phyloP scores from a whole-genome alignment of 192 early-diverging fungal species.

The Rhizophagus prolifer region DNA sequence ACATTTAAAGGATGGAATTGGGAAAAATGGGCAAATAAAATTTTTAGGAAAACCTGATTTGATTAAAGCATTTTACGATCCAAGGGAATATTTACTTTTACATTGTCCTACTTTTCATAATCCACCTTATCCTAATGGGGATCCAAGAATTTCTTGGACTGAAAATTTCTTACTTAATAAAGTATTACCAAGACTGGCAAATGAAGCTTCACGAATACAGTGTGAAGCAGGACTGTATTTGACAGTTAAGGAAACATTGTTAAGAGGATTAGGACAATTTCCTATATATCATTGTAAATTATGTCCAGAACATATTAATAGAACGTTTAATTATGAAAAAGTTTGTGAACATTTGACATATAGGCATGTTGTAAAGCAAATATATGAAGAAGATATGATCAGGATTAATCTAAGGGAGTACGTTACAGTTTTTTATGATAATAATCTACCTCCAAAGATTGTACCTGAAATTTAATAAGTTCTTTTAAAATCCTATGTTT shows the following conservation, averaged over 20 bases:
- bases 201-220: constrained; percentile 3
- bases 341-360: background rate
- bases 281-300: background rate
- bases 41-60: background rate
- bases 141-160: background rate
- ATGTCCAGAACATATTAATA: background rate
- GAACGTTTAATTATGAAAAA: background rate
- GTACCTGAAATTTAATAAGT: background rate
- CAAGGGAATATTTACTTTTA: background rate
- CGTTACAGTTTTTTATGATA: background rate
- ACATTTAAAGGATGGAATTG: background rate
- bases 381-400: background rate
- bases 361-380: too few relatives aligned
- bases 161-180: background rate
- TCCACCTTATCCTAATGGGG: background rate
- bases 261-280: background rate
- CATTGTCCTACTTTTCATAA: constrained; percentile 8
- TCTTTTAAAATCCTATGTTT: constrained; percentile 66
- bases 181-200: constrained; percentile 1
- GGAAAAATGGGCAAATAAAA: background rate
- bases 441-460: constrained; percentile 11
- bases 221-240: background rate
- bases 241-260: constrained; percentile 1
- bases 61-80: background rate
- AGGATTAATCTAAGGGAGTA: constrained; percentile 5